Evolutionary conservation across 2,329 filamentous ascomycete species (phyloP), one percentile per base, ranked within the genome.

Genomic region (Arachnomyces sp.): DNA sequence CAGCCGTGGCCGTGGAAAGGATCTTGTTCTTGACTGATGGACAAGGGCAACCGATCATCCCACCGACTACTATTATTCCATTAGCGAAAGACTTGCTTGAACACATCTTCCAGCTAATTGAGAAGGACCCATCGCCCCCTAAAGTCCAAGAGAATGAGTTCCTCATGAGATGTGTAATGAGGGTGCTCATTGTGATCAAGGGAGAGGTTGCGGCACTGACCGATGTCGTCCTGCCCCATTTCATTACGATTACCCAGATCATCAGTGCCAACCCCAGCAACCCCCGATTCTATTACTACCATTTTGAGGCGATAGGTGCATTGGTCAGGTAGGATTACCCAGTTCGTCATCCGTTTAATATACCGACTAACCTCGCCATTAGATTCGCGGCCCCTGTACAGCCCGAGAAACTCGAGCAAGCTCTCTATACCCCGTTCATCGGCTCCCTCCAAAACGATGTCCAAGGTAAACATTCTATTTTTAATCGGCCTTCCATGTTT

Each of bases 81-180:
- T 78, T 92, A 46, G 79, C 90, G 16, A 89, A 88, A 60, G 87
- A 94, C 51, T 76, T 98, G 2, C 70, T 96, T 14, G 76, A 86
- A 39, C 90, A 96, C 56, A 72, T 98, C 9, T 96, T 98, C 72
- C 81, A 82, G 48, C 73, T 98, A 38, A 87, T 98, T 49, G 84
- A 93, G 58, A 86, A 84, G 58, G 83, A 94, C 52, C 72, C 74
- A 3, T 82, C 84, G 8, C 83, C 93, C 1, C 79, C 90, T 49
- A 98, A 96, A 71, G 80, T 98, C 46, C 92, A 98, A 58, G 92
- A 98, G 65, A 98, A 98, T 58, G 92, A 98, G 59, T 98, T 96
- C 61, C 64, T 98, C 56, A 96, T 98, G 89, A 85, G 88, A 54
- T 98, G 92, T 55, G 87, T 95, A 42, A 98, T 98, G 92, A 79